These are phyloP conservation scores for Penicillium steckii DNA, from an alignment of 495 filamentous ascomycete species.

Conservation along the genomic window DNA sequence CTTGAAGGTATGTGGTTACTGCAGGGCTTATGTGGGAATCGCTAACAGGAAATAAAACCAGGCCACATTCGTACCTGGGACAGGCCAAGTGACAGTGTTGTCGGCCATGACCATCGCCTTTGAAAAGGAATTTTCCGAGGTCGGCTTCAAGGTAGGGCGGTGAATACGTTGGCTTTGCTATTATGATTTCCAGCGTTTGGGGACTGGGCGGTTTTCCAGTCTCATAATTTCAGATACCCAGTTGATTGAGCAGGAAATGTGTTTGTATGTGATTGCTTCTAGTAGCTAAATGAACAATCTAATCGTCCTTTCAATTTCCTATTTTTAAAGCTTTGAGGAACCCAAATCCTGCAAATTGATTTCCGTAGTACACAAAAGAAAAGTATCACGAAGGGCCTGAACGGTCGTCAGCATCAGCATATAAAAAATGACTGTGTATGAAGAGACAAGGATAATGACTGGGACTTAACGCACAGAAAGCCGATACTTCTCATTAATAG, in stretches of 20 bases:
- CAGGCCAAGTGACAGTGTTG: constrained; percentile 63
- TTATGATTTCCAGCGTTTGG: constrained; percentile 6
- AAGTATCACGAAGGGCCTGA: constrained; percentile 58
- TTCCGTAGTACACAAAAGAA: constrained; percentile 61
- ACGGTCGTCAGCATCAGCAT: too few species aligned
- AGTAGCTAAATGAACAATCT: not conserved
- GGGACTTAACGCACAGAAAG: constrained; percentile 37
- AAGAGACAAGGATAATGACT: not conserved
- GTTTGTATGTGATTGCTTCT: not conserved
- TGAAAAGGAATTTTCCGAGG: not conserved
- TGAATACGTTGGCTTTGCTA: not conserved
- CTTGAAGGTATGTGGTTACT: constrained; percentile 62
- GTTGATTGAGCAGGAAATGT: constrained; percentile 8
- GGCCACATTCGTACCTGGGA: constrained; percentile 90
- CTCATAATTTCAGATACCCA: constrained; percentile 21
- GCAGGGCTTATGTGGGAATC: not conserved
- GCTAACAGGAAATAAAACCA: constrained; percentile 29
- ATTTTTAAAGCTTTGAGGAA: constrained; percentile 23
- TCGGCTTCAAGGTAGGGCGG: not conserved
- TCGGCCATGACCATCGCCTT: constrained; percentile 16
- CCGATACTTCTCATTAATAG: constrained; percentile 55
- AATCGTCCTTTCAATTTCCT: not conserved
- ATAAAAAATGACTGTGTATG: too few species aligned
- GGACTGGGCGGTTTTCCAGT: constrained; percentile 2
- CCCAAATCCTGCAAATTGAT: constrained; percentile 38